These are phyloP conservation scores for Trichophyton simii DNA, from an alignment of 2,329 filamentous ascomycete genomes.

Conservation along the genomic window DNA sequence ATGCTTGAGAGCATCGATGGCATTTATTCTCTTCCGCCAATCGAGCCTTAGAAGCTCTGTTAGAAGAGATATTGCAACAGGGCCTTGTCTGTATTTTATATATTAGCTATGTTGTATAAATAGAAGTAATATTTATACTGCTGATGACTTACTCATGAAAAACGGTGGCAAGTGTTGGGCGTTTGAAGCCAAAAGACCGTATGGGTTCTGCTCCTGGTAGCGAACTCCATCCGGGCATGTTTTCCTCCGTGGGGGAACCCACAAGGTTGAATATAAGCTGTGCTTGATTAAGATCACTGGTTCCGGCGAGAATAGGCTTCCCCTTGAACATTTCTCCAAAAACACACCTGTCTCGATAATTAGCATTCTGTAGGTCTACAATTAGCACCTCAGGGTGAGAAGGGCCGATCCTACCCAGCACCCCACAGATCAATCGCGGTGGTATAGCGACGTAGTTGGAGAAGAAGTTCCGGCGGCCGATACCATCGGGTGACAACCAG, in stretches of 20 bases:
- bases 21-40: slow-evolving; percentile 80
- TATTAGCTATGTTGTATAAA: background rate
- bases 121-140: background rate
- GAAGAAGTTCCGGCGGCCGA: slow-evolving; percentile 77
- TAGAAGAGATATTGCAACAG: slow-evolving; percentile 64
- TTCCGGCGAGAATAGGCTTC: slow-evolving; percentile 83
- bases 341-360: slow-evolving; percentile 54
- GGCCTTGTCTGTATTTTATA: slow-evolving; percentile 42
- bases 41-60: slow-evolving; percentile 75
- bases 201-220: slow-evolving; percentile 72
- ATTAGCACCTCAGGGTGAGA: background rate
- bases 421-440: slow-evolving; percentile 97
- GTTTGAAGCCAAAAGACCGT: slow-evolving; percentile 47
- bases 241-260: slow-evolving; percentile 76
- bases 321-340: slow-evolving; percentile 96
- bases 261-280: slow-evolving; percentile 90
- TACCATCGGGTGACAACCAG: slow-evolving; percentile 97
- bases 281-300: slow-evolving; percentile 77
- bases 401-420: slow-evolving; percentile 55
- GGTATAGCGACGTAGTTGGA: slow-evolving; percentile 85
- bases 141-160: slow-evolving; percentile 54
- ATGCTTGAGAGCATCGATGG: slow-evolving; percentile 83
- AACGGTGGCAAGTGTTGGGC: slow-evolving; percentile 54
- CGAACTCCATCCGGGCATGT: slow-evolving; percentile 79
- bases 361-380: background rate